Percentiles rank a stretch among this genome's conserved stretches.
phyloP scores from a whole-genome alignment of 495 filamentous ascomycete genomes.

The Neurospora africana region DNA sequence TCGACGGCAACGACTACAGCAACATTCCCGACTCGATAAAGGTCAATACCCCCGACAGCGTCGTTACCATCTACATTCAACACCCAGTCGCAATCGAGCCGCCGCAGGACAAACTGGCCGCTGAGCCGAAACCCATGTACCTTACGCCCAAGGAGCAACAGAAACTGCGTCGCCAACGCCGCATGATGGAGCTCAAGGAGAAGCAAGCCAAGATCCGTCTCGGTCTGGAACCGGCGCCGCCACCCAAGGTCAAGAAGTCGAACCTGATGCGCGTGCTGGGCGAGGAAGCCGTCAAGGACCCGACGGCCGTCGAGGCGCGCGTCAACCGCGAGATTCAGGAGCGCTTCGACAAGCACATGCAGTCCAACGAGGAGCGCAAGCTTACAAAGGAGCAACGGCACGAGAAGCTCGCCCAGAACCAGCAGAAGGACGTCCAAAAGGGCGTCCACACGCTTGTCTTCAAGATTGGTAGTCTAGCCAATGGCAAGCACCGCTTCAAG shows the following conservation, averaged over 20 bases:
- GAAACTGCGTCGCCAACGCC: constrained; percentile 80
- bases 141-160: constrained; percentile 83
- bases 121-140: constrained; percentile 79
- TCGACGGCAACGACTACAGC: constrained; percentile 63
- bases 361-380: constrained; percentile 76
- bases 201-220: constrained; percentile 91
- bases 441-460: constrained; percentile 79
- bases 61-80: constrained; percentile 82
- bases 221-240: constrained; percentile 76
- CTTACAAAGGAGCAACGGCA: constrained; percentile 81
- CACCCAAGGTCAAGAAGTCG: constrained; percentile 88
- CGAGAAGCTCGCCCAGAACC: constrained; percentile 74
- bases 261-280: constrained; percentile 98
- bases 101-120: constrained; percentile 73
- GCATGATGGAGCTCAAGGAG: constrained; percentile 88
- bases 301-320: constrained; percentile 89
- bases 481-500: constrained; percentile 87
- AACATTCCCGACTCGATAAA: constrained; percentile 58
- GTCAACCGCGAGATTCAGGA: constrained; percentile 87
- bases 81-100: constrained; percentile 89
- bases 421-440: constrained; percentile 77
- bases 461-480: constrained; percentile 76
- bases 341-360: constrained; percentile 63
- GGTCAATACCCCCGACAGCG: constrained; percentile 65
- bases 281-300: constrained; percentile 93